A percentile compares a stretch with the other conserved stretches of the same genome.
These are phyloP conservation scores for Microdochium bolleyi DNA, from an alignment of 2,329 filamentous ascomycete genomes.

Conservation along the genomic window DNA sequence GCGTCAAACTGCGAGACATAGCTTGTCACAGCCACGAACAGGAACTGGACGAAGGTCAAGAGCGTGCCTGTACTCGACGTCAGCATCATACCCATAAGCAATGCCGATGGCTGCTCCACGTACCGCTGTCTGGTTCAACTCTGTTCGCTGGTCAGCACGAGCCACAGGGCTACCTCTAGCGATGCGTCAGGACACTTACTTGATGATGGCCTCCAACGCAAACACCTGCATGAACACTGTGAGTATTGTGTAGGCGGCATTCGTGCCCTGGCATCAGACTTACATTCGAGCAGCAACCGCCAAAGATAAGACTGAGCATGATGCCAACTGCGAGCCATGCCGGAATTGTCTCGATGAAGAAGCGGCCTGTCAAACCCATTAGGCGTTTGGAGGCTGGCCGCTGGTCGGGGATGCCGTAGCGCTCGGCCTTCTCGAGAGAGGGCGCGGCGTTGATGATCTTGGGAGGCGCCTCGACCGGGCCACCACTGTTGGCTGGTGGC, in stretches of 20 bases:
- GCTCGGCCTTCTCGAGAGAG: slow-evolving; percentile 44
- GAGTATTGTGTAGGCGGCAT: slow-evolving; percentile 6
- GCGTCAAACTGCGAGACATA: slow-evolving; percentile 68
- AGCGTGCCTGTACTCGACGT: slow-evolving; percentile 75
- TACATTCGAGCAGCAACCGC: slow-evolving; percentile 91
- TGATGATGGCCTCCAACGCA: slow-evolving; percentile 88
- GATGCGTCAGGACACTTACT: slow-evolving; percentile 49
- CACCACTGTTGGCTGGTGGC: slow-evolving; percentile 25
- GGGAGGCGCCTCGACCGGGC: slow-evolving; percentile 27
- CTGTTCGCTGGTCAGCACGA: slow-evolving; percentile 29
- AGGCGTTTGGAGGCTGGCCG: slow-evolving; percentile 39
- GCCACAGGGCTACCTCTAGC: neutral
- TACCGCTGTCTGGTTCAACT: slow-evolving; percentile 78
- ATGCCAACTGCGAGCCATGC: slow-evolving; percentile 54
- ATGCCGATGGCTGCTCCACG: no score
- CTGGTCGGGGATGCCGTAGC: slow-evolving; percentile 47
- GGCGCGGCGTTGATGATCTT: slow-evolving; percentile 47
- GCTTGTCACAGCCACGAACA: slow-evolving; percentile 72
- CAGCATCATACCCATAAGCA: no score
- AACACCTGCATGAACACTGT: slow-evolving; percentile 61
- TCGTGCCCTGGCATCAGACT: slow-evolving; percentile 21
- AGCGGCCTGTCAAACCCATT: slow-evolving; percentile 41
- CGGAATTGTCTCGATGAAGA: slow-evolving; percentile 51
- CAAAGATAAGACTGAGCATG: slow-evolving; percentile 85
- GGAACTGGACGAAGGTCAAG: slow-evolving; percentile 82